Conservation (phyloP, 2,329 filamentous ascomycete genomes). For the Alternaria postmessia region DNA sequence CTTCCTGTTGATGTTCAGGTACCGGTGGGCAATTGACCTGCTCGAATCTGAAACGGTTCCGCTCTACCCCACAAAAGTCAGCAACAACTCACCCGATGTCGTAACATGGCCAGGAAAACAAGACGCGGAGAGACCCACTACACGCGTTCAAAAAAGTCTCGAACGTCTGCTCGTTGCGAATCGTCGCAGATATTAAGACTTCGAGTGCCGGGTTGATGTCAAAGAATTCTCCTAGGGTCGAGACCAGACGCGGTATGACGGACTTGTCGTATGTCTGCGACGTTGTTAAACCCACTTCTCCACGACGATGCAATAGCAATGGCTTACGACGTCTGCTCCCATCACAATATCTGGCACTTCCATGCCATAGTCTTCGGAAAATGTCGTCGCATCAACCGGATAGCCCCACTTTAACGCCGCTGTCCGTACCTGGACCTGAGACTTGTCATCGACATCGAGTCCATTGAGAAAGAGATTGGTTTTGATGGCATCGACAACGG, state of each 20-base stretch:
- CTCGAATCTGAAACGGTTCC: slow-evolving; percentile 47
- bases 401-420: slow-evolving; percentile 72
- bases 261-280: slow-evolving; percentile 72
- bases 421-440: slow-evolving; percentile 50
- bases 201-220: slow-evolving; percentile 63
- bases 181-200: slow-evolving; percentile 73
- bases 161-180: slow-evolving; percentile 75
- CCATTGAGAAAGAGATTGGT: slow-evolving; percentile 75
- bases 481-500: slow-evolving; percentile 72
- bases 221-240: slow-evolving; percentile 70
- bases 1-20: slow-evolving; percentile 58
- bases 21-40: slow-evolving; percentile 43
- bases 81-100: slow-evolving; percentile 35
- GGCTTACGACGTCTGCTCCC: slow-evolving; percentile 73
- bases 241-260: slow-evolving; percentile 69
- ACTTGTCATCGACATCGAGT: slow-evolving; percentile 59
- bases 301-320: slow-evolving; percentile 13
- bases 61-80: slow-evolving; percentile 52
- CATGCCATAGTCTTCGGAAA: slow-evolving; percentile 62
- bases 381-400: slow-evolving; percentile 64
- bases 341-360: slow-evolving; percentile 68
- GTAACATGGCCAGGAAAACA: slow-evolving; percentile 26
- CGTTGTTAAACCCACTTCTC: slow-evolving; percentile 24
- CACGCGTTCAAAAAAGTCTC: slow-evolving; percentile 69
- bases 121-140: slow-evolving; percentile 53